Evolutionary conservation across 352 stramenopile species (phyloP), one percentile per base, ranked within the genome.

Genomic region (Pythium utonaiense): DNA sequence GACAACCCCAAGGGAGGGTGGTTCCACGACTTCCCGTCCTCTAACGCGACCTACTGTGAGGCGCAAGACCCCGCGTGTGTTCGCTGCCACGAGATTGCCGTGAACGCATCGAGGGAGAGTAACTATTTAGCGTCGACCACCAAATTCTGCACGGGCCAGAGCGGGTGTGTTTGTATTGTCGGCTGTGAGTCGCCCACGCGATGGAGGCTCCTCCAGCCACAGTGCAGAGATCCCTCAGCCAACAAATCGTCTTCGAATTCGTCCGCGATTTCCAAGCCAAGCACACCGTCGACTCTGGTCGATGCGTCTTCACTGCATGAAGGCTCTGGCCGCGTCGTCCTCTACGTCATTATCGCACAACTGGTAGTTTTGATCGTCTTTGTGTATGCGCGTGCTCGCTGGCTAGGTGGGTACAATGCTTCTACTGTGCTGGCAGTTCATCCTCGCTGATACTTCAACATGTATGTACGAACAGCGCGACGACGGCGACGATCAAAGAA

Each of bases 21-120:
- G 49, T 71, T 71, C 24, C 69, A 85, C n/a, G 64, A 64, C 53
- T 86, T 78, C 50, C 71, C 77, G 16, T 64, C 77, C 3, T 58
- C 62, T 1, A 83, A 85, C 60, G 56, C 73, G 2, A 83, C 73
- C 25, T 87, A 87, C 57, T 87, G 77, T 30, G 62, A 81, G 27
- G 44, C 69, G 3, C 55, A 68, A 17, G 77, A 87, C 53, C 25
- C 71, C 1, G 77, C 71, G 17, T 87, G 77, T 38, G 17, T 75
- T 25, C 54, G 61, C 21, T 87, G 77, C 42, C 59, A 70, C 38
- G 59, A 59, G 41, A 60, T 83, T 50, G 74, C 76, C n/a, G 22
- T 61, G 21, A 80, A 75, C 36, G 72, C 71, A 25, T 67, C 69
- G 21, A 57, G 48, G n/a, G 57, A 66, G 16, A 69, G 75, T 47